Conservation (phyloP, 1,284 basidiomycete species). For the Testicularia cyperi region DNA sequence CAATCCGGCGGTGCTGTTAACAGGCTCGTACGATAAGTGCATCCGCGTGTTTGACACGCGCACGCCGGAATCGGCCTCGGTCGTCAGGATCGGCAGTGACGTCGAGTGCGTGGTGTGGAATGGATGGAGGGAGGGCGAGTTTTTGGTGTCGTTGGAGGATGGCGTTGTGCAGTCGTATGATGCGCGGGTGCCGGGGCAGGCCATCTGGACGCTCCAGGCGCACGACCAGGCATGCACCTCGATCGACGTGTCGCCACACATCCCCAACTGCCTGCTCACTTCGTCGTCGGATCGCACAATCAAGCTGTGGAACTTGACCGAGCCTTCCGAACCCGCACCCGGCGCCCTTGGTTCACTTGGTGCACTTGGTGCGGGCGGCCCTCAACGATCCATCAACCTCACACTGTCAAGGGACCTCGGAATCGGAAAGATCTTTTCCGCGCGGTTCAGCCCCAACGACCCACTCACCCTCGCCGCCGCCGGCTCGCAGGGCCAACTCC, state of each 20-base stretch:
- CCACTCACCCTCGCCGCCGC: conserved; percentile 90
- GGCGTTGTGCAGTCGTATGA: conserved; percentile 75
- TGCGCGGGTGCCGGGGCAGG: conserved; percentile 69
- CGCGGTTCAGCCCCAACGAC: conserved; percentile 87
- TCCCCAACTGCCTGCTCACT: conserved; percentile 86
- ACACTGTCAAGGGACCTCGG: conserved; percentile 89
- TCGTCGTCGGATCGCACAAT: conserved; percentile 88
- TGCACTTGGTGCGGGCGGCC: not conserved
- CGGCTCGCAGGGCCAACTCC: conserved; percentile 86
- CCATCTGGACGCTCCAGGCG: conserved; percentile 84
- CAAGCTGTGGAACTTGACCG: conserved; percentile 79
- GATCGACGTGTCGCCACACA: conserved; percentile 85
- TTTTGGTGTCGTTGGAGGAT: conserved; percentile 71
- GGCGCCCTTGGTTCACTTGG: conserved; percentile 19
- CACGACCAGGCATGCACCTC: conserved; percentile 93
- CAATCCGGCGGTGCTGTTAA: conserved; percentile 81
- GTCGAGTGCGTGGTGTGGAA: conserved; percentile 95
- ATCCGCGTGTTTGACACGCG: conserved; percentile 90
- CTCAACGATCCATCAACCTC: conserved; percentile 68
- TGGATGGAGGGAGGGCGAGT: conserved; percentile 82
- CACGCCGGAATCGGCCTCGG: conserved; percentile 75
- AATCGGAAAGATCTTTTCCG: conserved; percentile 91
- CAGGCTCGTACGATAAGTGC: conserved; percentile 89
- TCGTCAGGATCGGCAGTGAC: conserved; percentile 78
- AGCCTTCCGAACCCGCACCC: conserved; percentile 62